phyloP scores from a whole-genome alignment of 2,329 filamentous ascomycete species.

The Beauveria pseudobassiana region DNA sequence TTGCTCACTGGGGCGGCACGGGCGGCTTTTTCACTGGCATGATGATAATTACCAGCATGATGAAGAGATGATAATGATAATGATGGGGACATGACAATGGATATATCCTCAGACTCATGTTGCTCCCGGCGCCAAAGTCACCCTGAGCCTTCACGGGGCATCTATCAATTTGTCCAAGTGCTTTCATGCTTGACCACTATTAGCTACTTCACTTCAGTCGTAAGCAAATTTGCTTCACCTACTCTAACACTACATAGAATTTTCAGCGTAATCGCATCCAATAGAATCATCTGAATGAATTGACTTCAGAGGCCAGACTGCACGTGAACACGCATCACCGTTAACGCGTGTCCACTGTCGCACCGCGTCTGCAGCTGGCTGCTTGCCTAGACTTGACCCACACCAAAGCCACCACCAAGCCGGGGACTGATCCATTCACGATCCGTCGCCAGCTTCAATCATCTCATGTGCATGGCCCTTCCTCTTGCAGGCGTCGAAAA shows the following conservation, averaged over 20 bases:
- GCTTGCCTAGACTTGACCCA: constrained; percentile 1
- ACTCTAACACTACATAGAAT: no score
- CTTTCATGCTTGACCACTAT: not conserved
- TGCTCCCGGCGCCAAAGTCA: not conserved
- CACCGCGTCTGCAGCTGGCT: constrained; percentile 1
- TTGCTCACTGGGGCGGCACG: not conserved
- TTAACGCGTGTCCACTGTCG: constrained; percentile 14
- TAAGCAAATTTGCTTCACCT: no score
- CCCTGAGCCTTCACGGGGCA: not conserved
- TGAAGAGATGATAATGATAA: not conserved
- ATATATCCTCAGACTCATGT: no score
- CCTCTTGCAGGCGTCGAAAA: constrained; percentile 21
- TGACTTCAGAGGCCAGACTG: not conserved
- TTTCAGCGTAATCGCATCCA: no score
- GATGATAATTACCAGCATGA: not conserved
- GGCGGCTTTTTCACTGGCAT: not conserved
- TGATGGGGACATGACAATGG: not conserved
- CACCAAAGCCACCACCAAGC: not conserved
- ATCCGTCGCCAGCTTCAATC: not conserved
- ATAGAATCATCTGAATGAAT: no score
- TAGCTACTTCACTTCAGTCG: no score
- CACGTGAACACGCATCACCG: constrained; percentile 18
- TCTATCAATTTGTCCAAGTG: not conserved
- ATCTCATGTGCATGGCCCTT: not conserved
- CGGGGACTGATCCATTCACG: not conserved